Evolutionary conservation across 768 basidiomycete species (phyloP).

Genomic region (Phlegmacium glaucopus): DNA sequence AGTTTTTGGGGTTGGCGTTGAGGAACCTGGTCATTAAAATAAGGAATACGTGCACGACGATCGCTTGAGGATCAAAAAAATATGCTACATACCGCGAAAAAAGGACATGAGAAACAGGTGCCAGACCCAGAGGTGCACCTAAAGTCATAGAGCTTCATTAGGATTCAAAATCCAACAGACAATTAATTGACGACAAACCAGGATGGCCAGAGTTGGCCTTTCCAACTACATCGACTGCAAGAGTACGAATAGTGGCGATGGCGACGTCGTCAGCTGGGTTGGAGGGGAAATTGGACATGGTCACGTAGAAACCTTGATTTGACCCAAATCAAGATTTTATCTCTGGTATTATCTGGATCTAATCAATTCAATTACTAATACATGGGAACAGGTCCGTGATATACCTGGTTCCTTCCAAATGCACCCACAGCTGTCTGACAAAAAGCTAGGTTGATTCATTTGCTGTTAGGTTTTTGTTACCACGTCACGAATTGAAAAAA

Average conservation of each 20-base stretch:
- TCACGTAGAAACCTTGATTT: constrained; percentile 25
- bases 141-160: constrained; percentile 11
- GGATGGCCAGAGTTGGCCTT: constrained; percentile 96
- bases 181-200: constrained; percentile 39
- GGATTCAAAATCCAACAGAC: constrained; percentile 5
- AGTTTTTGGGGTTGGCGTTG: constrained; percentile 83
- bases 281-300: constrained; percentile 40
- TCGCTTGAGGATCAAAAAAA: not conserved
- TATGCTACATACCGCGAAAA: constrained; percentile 56
- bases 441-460: constrained; percentile 44
- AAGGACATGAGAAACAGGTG: constrained; percentile 76
- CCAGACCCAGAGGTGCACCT: constrained; percentile 96
- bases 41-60: constrained; percentile 9
- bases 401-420: too few relatives aligned
- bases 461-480: not conserved
- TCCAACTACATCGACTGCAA: constrained; percentile 72
- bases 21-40: constrained; percentile 54
- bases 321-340: too few relatives aligned
- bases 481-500: constrained; percentile 4
- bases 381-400: too few relatives aligned
- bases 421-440: constrained; percentile 74
- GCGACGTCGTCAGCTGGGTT: constrained; percentile 50
- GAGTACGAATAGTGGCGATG: constrained; percentile 71
- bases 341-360: too few relatives aligned
- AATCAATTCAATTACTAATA: too few relatives aligned